Evolutionary conservation across 371 early-diverging fungal genomes (phyloP), one percentile per base, ranked within the genome.

Genomic region (Smittium culicis): DNA sequence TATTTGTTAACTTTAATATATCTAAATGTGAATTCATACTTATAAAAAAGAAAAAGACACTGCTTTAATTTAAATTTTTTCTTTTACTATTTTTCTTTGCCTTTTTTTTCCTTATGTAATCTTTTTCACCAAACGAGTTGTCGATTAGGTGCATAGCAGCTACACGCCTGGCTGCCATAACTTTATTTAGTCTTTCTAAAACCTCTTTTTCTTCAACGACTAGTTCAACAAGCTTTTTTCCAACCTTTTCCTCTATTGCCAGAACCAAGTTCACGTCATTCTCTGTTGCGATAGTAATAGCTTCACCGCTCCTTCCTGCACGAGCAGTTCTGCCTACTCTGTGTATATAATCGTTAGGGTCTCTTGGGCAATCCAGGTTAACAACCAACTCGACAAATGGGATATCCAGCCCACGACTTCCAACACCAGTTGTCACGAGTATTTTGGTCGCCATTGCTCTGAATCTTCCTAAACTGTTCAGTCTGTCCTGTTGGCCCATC

Each of bases 241-340:
- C 91, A 57, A 86, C 88, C 66, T 86, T 81, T 11, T 74, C 82
- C 81, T 98, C 98, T 54, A 98, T 93, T 67, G 87, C 88, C 25
- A 88, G 87, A 5, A 96, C 73, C 34, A 94, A 77, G 64, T 87
- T 76, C 28, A 96, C 85, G 71, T 99, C 99, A 55, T 88, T 85
- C 78, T 98, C 96, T 1, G 94, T 84, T 32, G 98, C 89, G 62
- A 99, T 82, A 0, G 96, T 89, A 35, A 99, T 68, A 0, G 99
- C 87, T 57, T 87, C 78, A 75, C 99, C 99, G 28, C 88, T 89
- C 61, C 93, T 78, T 30, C 86, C 82, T 2, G 96, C 94, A 76
- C 98, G 88, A 33, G 98, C 99, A 16, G 99, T 99, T 80, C 99
- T 90, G 70, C 99, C 99, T 2, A 98, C 96, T 66, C 99, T 85